Conservation (phyloP, 2,329 filamentous ascomycete species). For the Trichothecium sympodiale region DNA sequence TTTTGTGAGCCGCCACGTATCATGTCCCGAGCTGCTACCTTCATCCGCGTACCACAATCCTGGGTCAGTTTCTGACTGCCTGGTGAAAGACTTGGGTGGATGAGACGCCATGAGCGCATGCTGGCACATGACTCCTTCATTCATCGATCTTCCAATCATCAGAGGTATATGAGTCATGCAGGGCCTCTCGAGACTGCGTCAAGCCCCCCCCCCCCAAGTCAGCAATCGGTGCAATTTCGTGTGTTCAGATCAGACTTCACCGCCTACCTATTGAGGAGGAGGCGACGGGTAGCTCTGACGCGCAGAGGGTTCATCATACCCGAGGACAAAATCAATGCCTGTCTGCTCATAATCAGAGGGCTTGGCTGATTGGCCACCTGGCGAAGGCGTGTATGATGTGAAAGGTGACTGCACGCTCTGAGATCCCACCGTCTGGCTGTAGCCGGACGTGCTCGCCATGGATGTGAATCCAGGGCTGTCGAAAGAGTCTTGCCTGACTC, state of each 20-base stretch:
- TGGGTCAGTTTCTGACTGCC: conserved; percentile 29
- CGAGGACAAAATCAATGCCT: conserved; percentile 83
- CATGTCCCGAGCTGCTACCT: conserved; percentile 38
- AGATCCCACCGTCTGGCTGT: conserved; percentile 43
- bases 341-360: conserved; percentile 66
- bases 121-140: conserved; percentile 61
- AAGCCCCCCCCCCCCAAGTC: conserved; percentile 21
- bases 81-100: conserved; percentile 55
- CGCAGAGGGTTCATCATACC: conserved; percentile 56
- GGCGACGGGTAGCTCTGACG: conserved; percentile 57
- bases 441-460: conserved; percentile 46
- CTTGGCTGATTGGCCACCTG: conserved; percentile 18
- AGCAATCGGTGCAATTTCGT: conserved; percentile 21
- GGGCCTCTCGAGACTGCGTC: conserved; percentile 71
- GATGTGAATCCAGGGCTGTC: conserved; percentile 19
- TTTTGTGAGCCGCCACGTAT: conserved; percentile 71
- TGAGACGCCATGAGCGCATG: conserved; percentile 92
- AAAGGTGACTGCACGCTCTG: conserved; percentile 8
- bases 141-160: conserved; percentile 50
- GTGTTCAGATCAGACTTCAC: background rate
- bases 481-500: background rate
- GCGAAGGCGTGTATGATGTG: too few species aligned
- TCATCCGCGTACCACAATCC: conserved; percentile 7
- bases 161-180: conserved; percentile 88
- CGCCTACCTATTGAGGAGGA: conserved; percentile 36